phyloP scores from a whole-genome alignment of 108 stramenopile species.

The Skeletonema grethae region DNA sequence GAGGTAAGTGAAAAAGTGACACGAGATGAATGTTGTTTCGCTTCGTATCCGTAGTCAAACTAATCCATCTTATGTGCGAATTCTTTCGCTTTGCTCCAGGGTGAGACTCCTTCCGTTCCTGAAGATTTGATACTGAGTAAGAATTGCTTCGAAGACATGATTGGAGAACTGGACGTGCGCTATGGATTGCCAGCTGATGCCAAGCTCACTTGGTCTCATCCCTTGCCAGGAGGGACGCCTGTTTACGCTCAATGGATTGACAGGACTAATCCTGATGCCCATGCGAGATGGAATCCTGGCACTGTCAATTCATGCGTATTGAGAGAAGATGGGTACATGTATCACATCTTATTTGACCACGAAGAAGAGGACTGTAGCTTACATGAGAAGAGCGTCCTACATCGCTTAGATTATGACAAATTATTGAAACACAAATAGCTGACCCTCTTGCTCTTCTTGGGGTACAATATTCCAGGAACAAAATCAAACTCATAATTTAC shows the following conservation, averaged over 20 bases:
- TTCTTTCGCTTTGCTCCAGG: not conserved
- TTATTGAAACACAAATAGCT: not conserved
- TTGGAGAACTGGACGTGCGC: conserved; percentile 13
- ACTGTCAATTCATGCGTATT: conserved; percentile 11
- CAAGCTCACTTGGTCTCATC: not conserved
- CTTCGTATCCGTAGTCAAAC: not conserved
- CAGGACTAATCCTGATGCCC: conserved; percentile 7
- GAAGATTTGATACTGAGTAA: conserved; percentile 27
- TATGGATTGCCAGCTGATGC: conserved; percentile 6
- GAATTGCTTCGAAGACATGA: conserved; percentile 11
- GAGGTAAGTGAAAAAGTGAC: not conserved
- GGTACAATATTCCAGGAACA: too few species aligned
- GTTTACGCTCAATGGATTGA: conserved; percentile 33
- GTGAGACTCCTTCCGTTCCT: conserved; percentile 17
- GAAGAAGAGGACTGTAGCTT: conserved; percentile 17
- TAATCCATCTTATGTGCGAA: not conserved
- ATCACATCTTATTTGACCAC: conserved; percentile 39
- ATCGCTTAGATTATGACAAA: conserved; percentile 35
- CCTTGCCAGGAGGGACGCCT: conserved; percentile 15
- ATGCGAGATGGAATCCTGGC: conserved; percentile 24
- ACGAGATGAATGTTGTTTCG: not conserved
- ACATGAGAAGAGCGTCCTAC: conserved; percentile 5
- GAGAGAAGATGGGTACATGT: conserved; percentile 1
- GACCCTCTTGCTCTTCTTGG: too few species aligned
- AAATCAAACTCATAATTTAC: not conserved